These are phyloP conservation scores for Pseudogymnoascus sp. DNA, from an alignment of 2,329 filamentous ascomycete species.

Conservation along the genomic window DNA sequence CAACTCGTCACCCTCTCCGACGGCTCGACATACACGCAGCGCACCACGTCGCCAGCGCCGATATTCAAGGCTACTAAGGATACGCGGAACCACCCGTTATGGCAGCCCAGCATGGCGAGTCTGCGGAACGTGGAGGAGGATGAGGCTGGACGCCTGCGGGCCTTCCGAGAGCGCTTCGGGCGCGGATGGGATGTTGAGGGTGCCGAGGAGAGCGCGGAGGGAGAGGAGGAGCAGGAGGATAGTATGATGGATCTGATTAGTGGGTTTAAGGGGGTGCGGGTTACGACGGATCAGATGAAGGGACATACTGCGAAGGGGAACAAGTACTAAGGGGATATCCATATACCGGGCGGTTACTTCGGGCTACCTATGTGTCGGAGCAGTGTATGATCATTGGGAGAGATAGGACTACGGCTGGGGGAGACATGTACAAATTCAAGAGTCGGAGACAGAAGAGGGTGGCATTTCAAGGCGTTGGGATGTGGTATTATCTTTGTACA, in stretches of 20 bases:
- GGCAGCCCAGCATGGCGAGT: slow-evolving; percentile 79
- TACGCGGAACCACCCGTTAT: slow-evolving; percentile 79
- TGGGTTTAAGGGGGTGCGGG: slow-evolving; percentile 31
- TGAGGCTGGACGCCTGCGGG: slow-evolving; percentile 81
- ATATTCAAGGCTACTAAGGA: slow-evolving; percentile 65
- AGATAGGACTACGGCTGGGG: not conserved
- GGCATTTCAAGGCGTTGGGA: slow-evolving; percentile 5
- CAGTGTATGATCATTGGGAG: slow-evolving; percentile 7
- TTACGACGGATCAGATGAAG: slow-evolving; percentile 27
- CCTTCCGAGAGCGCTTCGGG: slow-evolving; percentile 81
- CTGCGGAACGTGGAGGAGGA: slow-evolving; percentile 88
- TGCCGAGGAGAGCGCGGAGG: slow-evolving; percentile 25
- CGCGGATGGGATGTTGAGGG: slow-evolving; percentile 66
- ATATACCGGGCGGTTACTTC: not conserved
- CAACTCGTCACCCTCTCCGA: slow-evolving; percentile 90
- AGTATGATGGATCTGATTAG: slow-evolving; percentile 52
- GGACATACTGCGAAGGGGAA: slow-evolving; percentile 29
- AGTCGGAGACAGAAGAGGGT: slow-evolving; percentile 6
- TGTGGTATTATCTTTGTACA: slow-evolving; percentile 8
- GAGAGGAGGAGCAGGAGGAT: slow-evolving; percentile 37
- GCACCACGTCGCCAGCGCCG: slow-evolving; percentile 64
- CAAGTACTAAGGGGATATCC: slow-evolving; percentile 27
- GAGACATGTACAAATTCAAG: slow-evolving; percentile 28
- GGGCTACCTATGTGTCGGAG: not conserved
- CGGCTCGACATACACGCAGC: slow-evolving; percentile 74